Evolutionary conservation across 2,329 filamentous ascomycete species (phyloP).

Genomic region (Pyricularia pennisetigena): DNA sequence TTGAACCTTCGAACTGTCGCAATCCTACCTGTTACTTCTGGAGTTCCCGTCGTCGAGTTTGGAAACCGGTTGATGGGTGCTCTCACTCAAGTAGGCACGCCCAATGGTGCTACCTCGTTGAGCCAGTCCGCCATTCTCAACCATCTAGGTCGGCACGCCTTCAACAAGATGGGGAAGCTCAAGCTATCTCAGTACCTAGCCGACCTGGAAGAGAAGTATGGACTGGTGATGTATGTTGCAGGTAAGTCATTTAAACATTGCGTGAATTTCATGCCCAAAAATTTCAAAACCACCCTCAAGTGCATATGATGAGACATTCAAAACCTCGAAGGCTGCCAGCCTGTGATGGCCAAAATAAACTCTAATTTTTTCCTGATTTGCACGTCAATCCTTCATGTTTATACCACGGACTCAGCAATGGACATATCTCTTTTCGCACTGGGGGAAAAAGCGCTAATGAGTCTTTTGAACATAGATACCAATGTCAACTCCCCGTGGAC

Average conservation of each 20-base stretch:
- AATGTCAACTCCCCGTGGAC: conserved; percentile 98
- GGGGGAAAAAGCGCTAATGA: not conserved
- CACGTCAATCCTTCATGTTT: conserved; percentile 6
- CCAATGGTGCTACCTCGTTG: conserved; percentile 82
- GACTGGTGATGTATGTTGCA: conserved; percentile 88
- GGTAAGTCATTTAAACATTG: conserved; percentile 38
- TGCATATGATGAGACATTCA: conserved; percentile 41
- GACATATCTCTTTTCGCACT: not conserved
- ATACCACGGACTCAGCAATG: not conserved
- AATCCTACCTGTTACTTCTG: conserved; percentile 79
- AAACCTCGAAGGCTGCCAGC: conserved; percentile 37
- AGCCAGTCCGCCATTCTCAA: conserved; percentile 92
- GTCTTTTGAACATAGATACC: conserved; percentile 56
- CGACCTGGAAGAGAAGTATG: conserved; percentile 94
- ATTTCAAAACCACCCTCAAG: conserved; percentile 6
- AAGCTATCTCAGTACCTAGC: conserved; percentile 94
- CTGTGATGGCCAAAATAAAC: conserved; percentile 47
- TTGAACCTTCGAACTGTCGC: conserved; percentile 90
- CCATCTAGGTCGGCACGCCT: conserved; percentile 90
- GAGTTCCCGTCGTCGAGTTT: conserved; percentile 92
- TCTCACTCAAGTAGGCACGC: conserved; percentile 76
- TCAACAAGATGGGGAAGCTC: conserved; percentile 93
- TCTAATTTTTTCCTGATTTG: conserved; percentile 60
- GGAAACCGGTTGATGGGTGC: conserved; percentile 82
- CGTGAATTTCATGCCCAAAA: not conserved